Evolutionary conservation across 1,284 basidiomycete genomes (phyloP), one percentile per base, ranked within the genome.

Genomic region (Naganishia albida): DNA sequence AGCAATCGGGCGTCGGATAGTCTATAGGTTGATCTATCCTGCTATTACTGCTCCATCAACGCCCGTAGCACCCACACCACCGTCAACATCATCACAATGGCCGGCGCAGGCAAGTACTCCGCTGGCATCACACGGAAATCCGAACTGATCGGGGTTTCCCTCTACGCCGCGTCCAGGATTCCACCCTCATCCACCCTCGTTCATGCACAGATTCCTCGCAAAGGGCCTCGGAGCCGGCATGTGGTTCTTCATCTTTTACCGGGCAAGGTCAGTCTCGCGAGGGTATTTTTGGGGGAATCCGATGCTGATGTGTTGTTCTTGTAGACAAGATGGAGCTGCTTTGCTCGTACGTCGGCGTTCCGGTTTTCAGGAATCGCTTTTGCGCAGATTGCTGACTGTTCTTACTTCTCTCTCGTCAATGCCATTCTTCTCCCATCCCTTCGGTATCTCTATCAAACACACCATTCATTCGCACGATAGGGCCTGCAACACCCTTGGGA

Each of bases 191-290:
- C 82, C 91, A 44, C 90, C 91, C 46, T 86, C 88, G 25, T 82
- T 87, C 72, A 85, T 83, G 74, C 86, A 92, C 80, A 86, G 85
- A 68, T 85, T 91, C 76, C 83, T 93, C 40, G 85, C 89, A 46
- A 93, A 93, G 80, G 85, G 86, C 59, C 82, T 95, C 65, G 93
- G 92, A 65, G 92, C 91, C 43, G 86, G 87, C 48, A 95, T 95
- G 92, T 95, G 91, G 91, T 95, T 95, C 86, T 96, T 93, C 84
- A 90, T 95, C 78, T 94, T 95, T 83, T 95, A 94, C 81, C 87
- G 91, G 67, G 88, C 89, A 70, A 84, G 91, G 91, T 93, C 74
- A 77, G 89, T 42, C 23, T 26, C 28, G 40, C 52, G 12, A n/a
- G 38, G 20, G 40, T 62, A 64, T 59, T 44, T 3, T 23, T 7